Evolutionary conservation across 78 protist species (phyloP), one percentile per base, ranked within the genome.

Genomic region (Mastigamoeba balamuthi): DNA sequence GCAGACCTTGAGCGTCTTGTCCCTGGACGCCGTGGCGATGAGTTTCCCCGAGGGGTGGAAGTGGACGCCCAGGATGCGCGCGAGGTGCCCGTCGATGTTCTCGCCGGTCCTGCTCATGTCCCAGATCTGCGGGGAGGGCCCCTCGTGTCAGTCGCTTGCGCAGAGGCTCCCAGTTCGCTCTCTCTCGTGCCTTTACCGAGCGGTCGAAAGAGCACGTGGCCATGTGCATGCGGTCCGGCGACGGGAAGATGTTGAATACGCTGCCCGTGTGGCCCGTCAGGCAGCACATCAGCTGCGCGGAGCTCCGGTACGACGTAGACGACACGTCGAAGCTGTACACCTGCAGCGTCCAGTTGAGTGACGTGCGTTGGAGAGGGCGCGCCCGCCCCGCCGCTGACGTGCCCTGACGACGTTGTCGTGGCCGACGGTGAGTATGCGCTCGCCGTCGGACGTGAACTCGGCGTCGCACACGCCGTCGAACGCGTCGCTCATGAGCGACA

Each of bases 181-280:
- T n/a, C n/a, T n/a, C n/a, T n/a, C n/a, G n/a, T n/a, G n/a, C n/a
- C n/a, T n/a, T n/a, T n/a, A n/a, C 70, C 17, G 76, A 48, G 8
- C 85, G 76, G 63, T 85, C 89, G 42, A 80, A 85, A 4, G 71
- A 6, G 37, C 83, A 58, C 38, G 78, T 75, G 35, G 67, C 53
- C 40, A 85, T 80, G 23, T 74, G 76, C 10, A 52, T 41, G 23
- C 29, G n/a, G 52, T 78, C 80, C 4, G 17, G n/a, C 0, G 79
- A 63, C 10, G 77, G 74, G 42, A 63, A 70, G 9, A 58, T 76
- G 35, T 43, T 35, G 53, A 74, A 76, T 4, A 85, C 67, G 9
- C 83, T 73, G 10, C 85, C 70, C 10, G 66, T 27, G 74, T 85
- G 89, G 63, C 89, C 89, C 28, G 73, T 72, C 0, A 83, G 66